phyloP scores from a whole-genome alignment of 192 early-diverging fungal species.

The Coemansia erecta region DNA sequence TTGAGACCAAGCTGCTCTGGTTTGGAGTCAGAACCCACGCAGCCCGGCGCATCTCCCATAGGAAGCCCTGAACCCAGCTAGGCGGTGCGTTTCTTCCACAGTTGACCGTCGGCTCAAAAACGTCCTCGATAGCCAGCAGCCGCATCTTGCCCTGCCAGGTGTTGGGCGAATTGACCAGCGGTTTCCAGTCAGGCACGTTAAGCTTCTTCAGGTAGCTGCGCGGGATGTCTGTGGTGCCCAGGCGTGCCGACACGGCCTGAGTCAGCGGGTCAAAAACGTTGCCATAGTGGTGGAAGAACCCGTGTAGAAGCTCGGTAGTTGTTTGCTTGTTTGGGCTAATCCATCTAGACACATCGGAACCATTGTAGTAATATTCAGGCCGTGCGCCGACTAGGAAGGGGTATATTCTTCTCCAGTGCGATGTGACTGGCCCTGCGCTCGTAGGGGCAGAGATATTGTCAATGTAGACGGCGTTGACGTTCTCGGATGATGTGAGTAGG shows the following conservation, averaged over 20 bases:
- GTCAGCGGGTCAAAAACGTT: conserved; percentile 25
- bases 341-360: conserved; percentile 2
- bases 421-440: too few relatives aligned
- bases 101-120: conserved; percentile 30
- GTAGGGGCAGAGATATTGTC: too few relatives aligned
- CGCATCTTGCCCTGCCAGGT: conserved; percentile 23
- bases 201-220: conserved; percentile 20
- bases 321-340: conserved; percentile 27
- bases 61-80: conserved; percentile 38
- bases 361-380: neutral
- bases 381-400: neutral
- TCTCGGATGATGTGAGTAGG: conserved; percentile 5
- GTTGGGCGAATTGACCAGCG: conserved; percentile 2
- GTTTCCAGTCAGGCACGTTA: conserved; percentile 1
- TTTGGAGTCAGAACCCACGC: conserved; percentile 15
- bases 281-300: conserved; percentile 37
- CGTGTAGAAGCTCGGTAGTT: conserved; percentile 15
- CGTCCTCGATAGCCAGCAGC: conserved; percentile 44
- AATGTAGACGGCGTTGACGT: neutral
- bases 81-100: conserved; percentile 34
- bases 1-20: too few relatives aligned
- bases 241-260: conserved; percentile 29
- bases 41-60: conserved; percentile 53
- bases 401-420: too few relatives aligned
- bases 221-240: conserved; percentile 23